Evolutionary conservation across 257 asterid species (phyloP).

Genomic region (Gentiana dahurica): DNA sequence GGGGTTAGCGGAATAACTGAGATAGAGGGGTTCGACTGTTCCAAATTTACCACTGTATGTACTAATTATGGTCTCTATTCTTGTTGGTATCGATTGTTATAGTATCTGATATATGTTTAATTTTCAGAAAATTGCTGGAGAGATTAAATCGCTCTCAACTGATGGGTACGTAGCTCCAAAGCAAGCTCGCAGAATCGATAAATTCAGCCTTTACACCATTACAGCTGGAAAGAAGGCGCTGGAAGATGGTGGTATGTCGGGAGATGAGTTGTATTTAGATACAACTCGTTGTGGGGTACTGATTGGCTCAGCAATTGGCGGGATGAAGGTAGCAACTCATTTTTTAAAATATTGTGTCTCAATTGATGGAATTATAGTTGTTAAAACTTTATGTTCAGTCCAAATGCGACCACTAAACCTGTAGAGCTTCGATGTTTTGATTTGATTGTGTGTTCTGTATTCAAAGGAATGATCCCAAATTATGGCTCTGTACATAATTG

Average conservation of each 20-base stretch:
- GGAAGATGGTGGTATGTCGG: slow-evolving; percentile 33
- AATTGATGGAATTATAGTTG: no score
- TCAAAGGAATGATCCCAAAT: no score
- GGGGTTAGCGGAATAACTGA: slow-evolving; percentile 35
- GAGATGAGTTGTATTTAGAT: slow-evolving; percentile 23
- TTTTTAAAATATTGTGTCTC: no score
- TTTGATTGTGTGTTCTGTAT: no score
- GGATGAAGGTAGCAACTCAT: slow-evolving; percentile 37
- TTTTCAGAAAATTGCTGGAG: slow-evolving; percentile 38
- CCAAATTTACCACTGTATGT: slow-evolving; percentile 32
- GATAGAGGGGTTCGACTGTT: slow-evolving; percentile 36
- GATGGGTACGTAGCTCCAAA: slow-evolving; percentile 35
- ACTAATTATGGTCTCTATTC: slow-evolving; percentile 3
- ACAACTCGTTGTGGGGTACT: slow-evolving; percentile 32
- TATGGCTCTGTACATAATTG: no score
- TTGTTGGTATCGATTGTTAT: not conserved
- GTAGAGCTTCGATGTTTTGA: no score
- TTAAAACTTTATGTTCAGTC: no score
- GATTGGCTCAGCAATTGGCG: slow-evolving; percentile 44
- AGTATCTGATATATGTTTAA: not conserved
- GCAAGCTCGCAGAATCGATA: slow-evolving; percentile 31
- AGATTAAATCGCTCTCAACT: slow-evolving; percentile 31
- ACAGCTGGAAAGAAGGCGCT: slow-evolving; percentile 43
- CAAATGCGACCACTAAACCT: no score
- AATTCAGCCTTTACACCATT: slow-evolving; percentile 30